Evolutionary conservation across 805 yeast genomes (phyloP).

Genomic region (Zygoascus tannicola): DNA sequence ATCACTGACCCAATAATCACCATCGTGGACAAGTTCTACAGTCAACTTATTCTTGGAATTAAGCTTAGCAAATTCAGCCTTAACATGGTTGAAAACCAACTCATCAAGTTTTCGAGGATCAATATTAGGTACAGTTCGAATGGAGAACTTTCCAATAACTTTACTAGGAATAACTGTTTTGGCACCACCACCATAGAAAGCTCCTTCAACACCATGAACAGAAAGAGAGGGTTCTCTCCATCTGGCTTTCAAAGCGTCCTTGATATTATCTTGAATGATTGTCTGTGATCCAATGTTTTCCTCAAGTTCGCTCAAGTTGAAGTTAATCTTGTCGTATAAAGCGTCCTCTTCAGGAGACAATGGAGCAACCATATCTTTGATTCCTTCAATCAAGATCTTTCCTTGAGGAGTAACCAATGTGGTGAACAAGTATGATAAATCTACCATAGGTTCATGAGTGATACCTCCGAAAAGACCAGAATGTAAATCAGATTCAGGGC

Average conservation of each 20-base stretch:
- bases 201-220: conserved; percentile 96
- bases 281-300: conserved; percentile 85
- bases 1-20: conserved; percentile 92
- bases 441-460: conserved; percentile 95
- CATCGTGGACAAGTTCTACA: conserved; percentile 82
- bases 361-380: conserved; percentile 91
- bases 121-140: conserved; percentile 95
- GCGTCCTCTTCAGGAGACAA: conserved; percentile 70
- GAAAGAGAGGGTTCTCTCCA: conserved; percentile 98
- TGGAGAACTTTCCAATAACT: conserved; percentile 89
- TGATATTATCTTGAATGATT: conserved; percentile 63
- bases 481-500: conserved; percentile 96
- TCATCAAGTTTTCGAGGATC: conserved; percentile 70
- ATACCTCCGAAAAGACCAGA: conserved; percentile 97
- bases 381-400: conserved; percentile 76
- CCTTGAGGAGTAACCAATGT: conserved; percentile 76
- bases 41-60: conserved; percentile 66
- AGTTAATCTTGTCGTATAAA: conserved; percentile 80
- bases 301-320: conserved; percentile 72
- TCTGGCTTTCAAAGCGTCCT: conserved; percentile 89
- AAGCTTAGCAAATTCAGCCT: conserved; percentile 54
- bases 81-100: conserved; percentile 62
- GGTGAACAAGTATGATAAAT: conserved; percentile 68
- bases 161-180: conserved; percentile 96
- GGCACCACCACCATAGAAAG: conserved; percentile 90